A percentile compares a stretch with the other conserved stretches of the same genome.
These are phyloP conservation scores for Cardamine resedifolia DNA, from an alignment of 345 rosid genomes.

Conservation along the genomic window DNA sequence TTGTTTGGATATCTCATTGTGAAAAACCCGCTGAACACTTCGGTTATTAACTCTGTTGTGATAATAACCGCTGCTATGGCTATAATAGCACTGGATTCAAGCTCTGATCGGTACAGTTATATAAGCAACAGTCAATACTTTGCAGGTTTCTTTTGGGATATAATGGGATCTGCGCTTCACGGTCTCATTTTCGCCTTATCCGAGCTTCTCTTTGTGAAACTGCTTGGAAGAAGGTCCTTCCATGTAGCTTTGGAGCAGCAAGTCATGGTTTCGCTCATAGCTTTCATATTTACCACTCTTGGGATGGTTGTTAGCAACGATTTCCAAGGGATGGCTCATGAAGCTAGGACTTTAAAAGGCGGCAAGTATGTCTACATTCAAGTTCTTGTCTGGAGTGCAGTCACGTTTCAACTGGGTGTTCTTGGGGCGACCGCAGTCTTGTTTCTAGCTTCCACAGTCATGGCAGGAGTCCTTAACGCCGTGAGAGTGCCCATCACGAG, in stretches of 20 bases:
- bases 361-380: conserved; percentile 48
- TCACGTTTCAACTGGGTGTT: conserved; percentile 75
- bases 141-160: conserved; percentile 78
- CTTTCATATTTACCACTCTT: conserved; percentile 63
- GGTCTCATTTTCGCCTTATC: conserved; percentile 89
- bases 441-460: conserved; percentile 67
- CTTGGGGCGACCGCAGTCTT: conserved; percentile 74
- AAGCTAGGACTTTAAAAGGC: conserved; percentile 55
- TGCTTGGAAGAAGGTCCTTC: conserved; percentile 71
- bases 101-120: conserved; percentile 59
- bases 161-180: conserved; percentile 79
- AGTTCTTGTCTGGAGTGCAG: conserved; percentile 62
- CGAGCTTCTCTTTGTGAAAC: conserved; percentile 66
- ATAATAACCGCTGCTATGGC: conserved; percentile 70
- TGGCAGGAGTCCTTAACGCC: conserved; percentile 86
- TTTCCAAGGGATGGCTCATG: conserved; percentile 50
- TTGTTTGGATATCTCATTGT: conserved; percentile 66
- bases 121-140: conserved; percentile 54
- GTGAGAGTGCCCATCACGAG: conserved; percentile 81
- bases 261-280: conserved; percentile 69
- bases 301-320: conserved; percentile 59
- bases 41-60: conserved; percentile 63
- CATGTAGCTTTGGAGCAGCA: conserved; percentile 91
- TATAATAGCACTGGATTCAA: conserved; percentile 71
- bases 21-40: conserved; percentile 63